These are phyloP conservation scores for Colletotrichum shisoi DNA, from an alignment of 2,329 filamentous ascomycete genomes.

Conservation along the genomic window DNA sequence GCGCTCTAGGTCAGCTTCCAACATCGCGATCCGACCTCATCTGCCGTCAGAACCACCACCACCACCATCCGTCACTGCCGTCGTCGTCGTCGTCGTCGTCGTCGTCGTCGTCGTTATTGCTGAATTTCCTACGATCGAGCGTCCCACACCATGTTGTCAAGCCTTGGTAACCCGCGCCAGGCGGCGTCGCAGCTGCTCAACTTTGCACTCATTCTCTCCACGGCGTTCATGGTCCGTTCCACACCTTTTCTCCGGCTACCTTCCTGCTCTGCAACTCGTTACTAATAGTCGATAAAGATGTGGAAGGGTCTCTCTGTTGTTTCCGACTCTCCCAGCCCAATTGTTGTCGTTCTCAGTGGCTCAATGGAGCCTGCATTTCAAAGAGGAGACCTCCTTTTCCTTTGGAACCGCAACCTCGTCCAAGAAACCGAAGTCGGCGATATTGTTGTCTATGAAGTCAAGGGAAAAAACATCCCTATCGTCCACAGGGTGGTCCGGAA, in stretches of 20 bases:
- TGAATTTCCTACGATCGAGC: background rate
- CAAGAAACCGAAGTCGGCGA: slow-evolving; percentile 64
- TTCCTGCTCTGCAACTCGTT: background rate
- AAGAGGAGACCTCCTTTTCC: slow-evolving; percentile 76
- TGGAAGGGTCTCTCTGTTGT: slow-evolving; percentile 87
- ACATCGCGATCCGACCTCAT: slow-evolving; percentile 13
- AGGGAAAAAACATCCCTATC: slow-evolving; percentile 95
- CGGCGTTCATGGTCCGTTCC: slow-evolving; percentile 80
- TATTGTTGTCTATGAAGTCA: slow-evolving; percentile 77
- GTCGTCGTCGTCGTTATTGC: no score
- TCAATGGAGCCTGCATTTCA: slow-evolving; percentile 86
- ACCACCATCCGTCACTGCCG: background rate
- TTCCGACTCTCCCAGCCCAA: slow-evolving; percentile 77
- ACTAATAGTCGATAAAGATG: slow-evolving; percentile 58
- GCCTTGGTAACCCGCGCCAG: slow-evolving; percentile 79
- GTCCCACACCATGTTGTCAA: slow-evolving; percentile 67
- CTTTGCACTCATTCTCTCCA: slow-evolving; percentile 88
- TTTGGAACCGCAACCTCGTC: slow-evolving; percentile 76
- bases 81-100: no score
- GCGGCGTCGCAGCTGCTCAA: slow-evolving; percentile 83
- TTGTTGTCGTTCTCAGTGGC: slow-evolving; percentile 85
- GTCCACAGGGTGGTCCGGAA: slow-evolving; percentile 89
- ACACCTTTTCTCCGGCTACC: background rate
- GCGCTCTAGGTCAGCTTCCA: background rate
- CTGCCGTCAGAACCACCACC: slow-evolving; percentile 1